These are phyloP conservation scores for Penicillium silybi DNA, from an alignment of 495 filamentous ascomycete species.

Conservation along the genomic window DNA sequence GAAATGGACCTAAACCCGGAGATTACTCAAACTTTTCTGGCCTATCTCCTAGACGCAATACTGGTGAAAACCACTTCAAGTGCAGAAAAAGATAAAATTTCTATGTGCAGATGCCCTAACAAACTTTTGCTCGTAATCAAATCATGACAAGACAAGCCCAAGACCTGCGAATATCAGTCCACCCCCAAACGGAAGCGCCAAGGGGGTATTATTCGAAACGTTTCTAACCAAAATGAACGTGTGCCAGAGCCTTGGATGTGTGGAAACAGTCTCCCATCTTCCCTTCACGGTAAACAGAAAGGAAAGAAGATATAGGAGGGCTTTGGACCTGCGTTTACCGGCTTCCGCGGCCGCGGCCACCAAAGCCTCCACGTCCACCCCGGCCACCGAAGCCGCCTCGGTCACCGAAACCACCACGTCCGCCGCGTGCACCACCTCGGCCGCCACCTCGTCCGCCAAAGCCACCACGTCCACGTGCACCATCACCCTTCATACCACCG, in stretches of 20 bases:
- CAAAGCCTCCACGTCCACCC: neutral
- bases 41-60: too few species aligned
- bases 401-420: neutral
- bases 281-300: neutral
- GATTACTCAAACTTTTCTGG: too few species aligned
- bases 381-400: neutral
- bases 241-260: neutral
- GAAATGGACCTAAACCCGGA: too few species aligned
- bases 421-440: constrained; percentile 15
- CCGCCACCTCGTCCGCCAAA: constrained; percentile 11
- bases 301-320: neutral
- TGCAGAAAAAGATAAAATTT: constrained; percentile 1
- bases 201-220: constrained; percentile 19
- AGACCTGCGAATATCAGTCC: constrained; percentile 5
- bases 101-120: constrained; percentile 24
- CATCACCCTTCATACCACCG: constrained; percentile 22
- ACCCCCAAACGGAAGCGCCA: constrained; percentile 16
- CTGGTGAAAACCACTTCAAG: neutral
- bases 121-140: constrained; percentile 22
- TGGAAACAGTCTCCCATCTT: neutral
- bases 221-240: constrained; percentile 9
- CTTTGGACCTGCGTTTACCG: neutral
- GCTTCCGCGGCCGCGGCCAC: constrained; percentile 3
- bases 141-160: constrained; percentile 18
- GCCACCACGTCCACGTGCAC: constrained; percentile 4